Base-by-base conservation (phyloP, 2,329 filamentous ascomycete species). In the Aspergillus versicolor region DNA sequence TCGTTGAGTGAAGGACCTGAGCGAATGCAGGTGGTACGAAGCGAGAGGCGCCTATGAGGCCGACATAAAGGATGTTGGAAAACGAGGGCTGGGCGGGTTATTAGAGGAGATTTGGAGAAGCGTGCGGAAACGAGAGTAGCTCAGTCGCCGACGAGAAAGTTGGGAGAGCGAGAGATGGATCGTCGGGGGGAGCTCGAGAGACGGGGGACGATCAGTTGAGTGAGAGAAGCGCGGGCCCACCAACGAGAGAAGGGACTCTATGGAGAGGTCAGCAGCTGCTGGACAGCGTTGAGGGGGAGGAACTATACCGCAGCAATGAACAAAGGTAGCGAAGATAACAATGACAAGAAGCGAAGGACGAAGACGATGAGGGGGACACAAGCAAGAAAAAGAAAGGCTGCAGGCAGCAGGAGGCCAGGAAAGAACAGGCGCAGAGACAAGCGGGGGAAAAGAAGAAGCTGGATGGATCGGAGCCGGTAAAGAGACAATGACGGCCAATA, bases 221-320 rank as follows among this genome's bases (percentile, higher is more conserved):
- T 49, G 52, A 48, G 51, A 30, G 53, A 56, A 47, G 27, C 46
- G 47, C 49, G 55, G 55, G 37, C 38, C 55, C 55, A 54, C 55
- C 55, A 54, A 57, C 52, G 55, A 57, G 43, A 45, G 55, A 57
- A 41, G 22, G 50, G 45, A 43, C 34, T 41, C 43, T 41, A 46
- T 30, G 41, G 45, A 47, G 45, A 54, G 51, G 55, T 57, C 47
- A 53, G 52, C 38, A 24, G 22, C 9, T 6, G 22, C 8, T 48
- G 15, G 19, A 51, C 15, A 32, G 38, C 22, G 19, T 34, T 38
- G 12, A 17, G 50, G 19, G 24, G 38, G 19, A 19, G 9, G 7
- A 12, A 43, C 34, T 43, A 22, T 49, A 57, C 55, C 37, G 55
- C 47, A 42, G 55, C 47, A 37, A 52, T 52, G 48, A 34, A 51